Percentiles rank a stretch among this genome's conserved stretches.
Conservation (phyloP, 306 rosid species). For the Echinosophora koreensis region DNA sequence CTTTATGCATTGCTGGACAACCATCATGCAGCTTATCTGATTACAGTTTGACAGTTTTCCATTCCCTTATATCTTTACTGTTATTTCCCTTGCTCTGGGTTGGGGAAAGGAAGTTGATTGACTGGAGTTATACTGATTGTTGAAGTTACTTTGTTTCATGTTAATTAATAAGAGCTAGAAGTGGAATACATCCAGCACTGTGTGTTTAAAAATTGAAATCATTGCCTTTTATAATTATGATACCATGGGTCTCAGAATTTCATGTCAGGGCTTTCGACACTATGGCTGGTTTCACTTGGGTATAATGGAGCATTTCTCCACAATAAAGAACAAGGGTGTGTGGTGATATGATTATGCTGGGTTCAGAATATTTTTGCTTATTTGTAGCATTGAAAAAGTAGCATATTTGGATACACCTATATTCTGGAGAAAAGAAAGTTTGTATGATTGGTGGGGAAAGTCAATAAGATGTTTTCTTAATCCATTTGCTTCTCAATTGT, state of each 20-base stretch:
- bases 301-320: constrained; percentile 28
- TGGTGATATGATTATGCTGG: constrained; percentile 16
- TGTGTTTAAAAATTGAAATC: constrained; percentile 25
- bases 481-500: constrained; percentile 25
- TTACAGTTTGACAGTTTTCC: constrained; percentile 31
- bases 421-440: neutral
- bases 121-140: constrained; percentile 10
- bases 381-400: constrained; percentile 27
- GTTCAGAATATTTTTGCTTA: constrained; percentile 5
- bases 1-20: constrained; percentile 21
- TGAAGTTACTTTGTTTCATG: constrained; percentile 32
- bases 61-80: constrained; percentile 8
- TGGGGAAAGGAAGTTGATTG: constrained; percentile 34
- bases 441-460: neutral
- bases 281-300: constrained; percentile 29
- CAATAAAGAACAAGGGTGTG: constrained; percentile 13
- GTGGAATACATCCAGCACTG: constrained; percentile 7
- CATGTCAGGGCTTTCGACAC: neutral
- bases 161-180: neutral
- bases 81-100: neutral
- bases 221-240: constrained; percentile 11
- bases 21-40: constrained; percentile 23
- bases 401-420: constrained; percentile 20
- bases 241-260: constrained; percentile 18
- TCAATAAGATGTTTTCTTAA: constrained; percentile 29